A percentile compares a stretch with the other conserved stretches of the same genome.
phyloP scores from a whole-genome alignment of 2,329 filamentous ascomycete species.

The Alternaria gaisen region DNA sequence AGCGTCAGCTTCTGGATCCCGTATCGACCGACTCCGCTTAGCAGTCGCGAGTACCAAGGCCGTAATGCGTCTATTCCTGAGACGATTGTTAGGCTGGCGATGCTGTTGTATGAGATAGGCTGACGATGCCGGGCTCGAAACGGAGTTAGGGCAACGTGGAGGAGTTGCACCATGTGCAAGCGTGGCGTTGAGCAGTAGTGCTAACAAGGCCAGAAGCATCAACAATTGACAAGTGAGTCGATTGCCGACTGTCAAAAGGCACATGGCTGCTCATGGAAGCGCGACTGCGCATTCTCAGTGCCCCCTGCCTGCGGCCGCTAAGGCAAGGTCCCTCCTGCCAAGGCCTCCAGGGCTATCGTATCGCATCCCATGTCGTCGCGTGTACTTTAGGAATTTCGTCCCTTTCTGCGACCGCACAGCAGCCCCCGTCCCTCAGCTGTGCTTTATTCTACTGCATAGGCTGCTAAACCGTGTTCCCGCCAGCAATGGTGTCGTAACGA shows the following conservation, averaged over 20 bases:
- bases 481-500: conserved; percentile 31
- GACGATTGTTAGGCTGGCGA: not conserved
- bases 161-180: conserved; percentile 11
- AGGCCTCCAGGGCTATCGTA: conserved; percentile 17
- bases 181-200: not conserved
- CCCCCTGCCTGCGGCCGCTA: conserved; percentile 14
- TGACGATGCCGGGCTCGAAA: not conserved
- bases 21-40: not conserved
- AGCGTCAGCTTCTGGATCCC: not conserved
- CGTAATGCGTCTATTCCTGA: not conserved
- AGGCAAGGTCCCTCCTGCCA: conserved; percentile 28
- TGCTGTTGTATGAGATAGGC: not conserved
- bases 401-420: conserved; percentile 21
- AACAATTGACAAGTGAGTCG: not conserved
- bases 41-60: not conserved
- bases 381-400: conserved; percentile 21
- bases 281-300: conserved; percentile 1
- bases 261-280: not conserved
- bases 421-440: conserved; percentile 1
- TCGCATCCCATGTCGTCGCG: conserved; percentile 26
- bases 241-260: not conserved
- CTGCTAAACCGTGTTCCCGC: not conserved
- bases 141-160: conserved; percentile 4
- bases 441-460: conserved; percentile 1
- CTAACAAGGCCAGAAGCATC: not conserved